Percentiles rank a stretch among this genome's conserved stretches.
Conservation (phyloP, 2,329 filamentous ascomycete species). For the Cucurbitaria berberidis region DNA sequence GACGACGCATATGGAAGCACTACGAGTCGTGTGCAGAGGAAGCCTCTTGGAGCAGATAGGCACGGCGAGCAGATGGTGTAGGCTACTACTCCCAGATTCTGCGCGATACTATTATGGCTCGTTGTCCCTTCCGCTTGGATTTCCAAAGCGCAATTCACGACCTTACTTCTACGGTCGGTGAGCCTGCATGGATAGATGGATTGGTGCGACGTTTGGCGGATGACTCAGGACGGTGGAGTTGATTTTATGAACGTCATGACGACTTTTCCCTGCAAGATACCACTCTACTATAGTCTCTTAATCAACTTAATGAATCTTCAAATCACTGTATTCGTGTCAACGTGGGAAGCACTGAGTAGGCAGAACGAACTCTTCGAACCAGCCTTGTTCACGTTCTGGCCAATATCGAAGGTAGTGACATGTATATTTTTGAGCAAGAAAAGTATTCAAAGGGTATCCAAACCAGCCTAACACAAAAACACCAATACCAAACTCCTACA, state of each 20-base stretch:
- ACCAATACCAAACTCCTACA: background rate
- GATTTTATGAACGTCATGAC: background rate
- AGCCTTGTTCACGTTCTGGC: too few relatives aligned
- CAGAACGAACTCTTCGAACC: too few relatives aligned
- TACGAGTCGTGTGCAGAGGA: constrained; percentile 33
- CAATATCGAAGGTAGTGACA: background rate
- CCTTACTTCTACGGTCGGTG: background rate
- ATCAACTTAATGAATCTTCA: background rate
- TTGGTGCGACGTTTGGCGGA: background rate
- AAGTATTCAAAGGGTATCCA: background rate
- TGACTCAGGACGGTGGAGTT: background rate
- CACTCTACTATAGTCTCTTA: constrained; percentile 1
- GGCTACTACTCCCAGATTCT: background rate
- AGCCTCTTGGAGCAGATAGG: constrained; percentile 34
- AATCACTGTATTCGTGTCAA: background rate
- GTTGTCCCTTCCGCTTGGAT: too few relatives aligned
- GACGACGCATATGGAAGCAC: constrained; percentile 24
- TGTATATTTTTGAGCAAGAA: background rate
- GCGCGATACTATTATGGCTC: too few relatives aligned
- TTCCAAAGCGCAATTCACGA: background rate
- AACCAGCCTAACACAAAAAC: background rate
- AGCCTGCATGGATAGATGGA: background rate
- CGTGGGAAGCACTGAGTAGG: too few relatives aligned
- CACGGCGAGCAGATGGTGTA: constrained; percentile 39
- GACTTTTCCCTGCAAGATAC: constrained; percentile 1